Base-by-base conservation (phyloP, 257 asterid species). In the Perilla frutescens region DNA sequence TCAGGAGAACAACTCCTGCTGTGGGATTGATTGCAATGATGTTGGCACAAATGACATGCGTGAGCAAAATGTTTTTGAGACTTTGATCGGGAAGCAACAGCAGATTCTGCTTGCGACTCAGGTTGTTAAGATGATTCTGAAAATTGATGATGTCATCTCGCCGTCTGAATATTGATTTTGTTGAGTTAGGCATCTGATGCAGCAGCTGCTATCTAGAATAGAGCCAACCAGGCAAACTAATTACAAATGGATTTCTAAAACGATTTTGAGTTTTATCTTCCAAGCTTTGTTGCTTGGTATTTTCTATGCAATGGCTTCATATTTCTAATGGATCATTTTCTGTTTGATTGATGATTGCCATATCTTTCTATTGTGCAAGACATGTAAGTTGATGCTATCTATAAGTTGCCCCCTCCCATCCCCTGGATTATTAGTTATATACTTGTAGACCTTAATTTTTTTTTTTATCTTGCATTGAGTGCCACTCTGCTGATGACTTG, bases 21-120 rank as follows among this genome's bases (percentile, higher is more conserved):
- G 86, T 54, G 96, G 98, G 66, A 86, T 91, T 4, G 98, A 91
- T 61, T 93, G 98, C 90, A 91, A 88, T 34, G 96, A 91, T 40
- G 87, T 87, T 43, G 97, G 98, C 72, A 94, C 94, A 37, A 94
- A 84, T 34, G 90, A 91, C 84, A 88, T 93, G 98, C 91, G 90
- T 0, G 96, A 89, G 82, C 98, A 93, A 59, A 76, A 88, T n/a
- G 97, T 93, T 6, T 91, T 89, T 2, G 98, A 91, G 86, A 83
- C 96, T 1, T 72, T 94, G 79, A 91, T 93, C 0, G 96, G 96
- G 74, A 91, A 91, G 62, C 96, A 93, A 74, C 97, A 91, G 74
- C 98, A 91, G 87, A 68, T 92, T 59, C 81, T 90, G 68, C 94
- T 92, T 3, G 89, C 97, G 8, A 92, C 96, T 47, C 96, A 88